These are phyloP conservation scores for Haberlea rhodopensis DNA, from an alignment of 257 asterid species.

Conservation along the genomic window DNA sequence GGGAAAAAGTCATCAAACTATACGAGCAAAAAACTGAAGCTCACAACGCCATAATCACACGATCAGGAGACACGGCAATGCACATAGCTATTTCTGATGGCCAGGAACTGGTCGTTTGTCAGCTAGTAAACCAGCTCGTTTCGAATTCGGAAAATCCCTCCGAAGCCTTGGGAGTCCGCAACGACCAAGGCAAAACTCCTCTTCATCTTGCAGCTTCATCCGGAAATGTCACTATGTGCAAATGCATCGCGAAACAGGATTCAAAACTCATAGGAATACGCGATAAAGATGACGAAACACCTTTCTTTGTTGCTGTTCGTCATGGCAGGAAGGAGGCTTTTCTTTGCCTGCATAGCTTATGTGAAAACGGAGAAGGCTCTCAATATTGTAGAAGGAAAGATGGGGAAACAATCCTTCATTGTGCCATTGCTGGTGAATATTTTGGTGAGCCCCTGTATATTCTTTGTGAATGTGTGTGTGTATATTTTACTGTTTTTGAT, in stretches of 20 bases:
- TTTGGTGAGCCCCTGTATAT: too few species aligned
- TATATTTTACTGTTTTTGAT: neutral
- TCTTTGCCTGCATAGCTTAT: conserved; percentile 4
- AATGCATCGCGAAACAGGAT: neutral
- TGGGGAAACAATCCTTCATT: conserved; percentile 39
- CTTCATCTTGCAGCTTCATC: conserved; percentile 31
- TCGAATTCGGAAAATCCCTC: neutral
- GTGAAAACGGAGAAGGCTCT: neutral
- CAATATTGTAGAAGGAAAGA: conserved; percentile 17
- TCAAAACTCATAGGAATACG: conserved; percentile 22
- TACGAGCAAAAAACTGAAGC: neutral
- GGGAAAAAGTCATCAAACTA: conserved; percentile 22
- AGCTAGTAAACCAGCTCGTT: conserved; percentile 12
- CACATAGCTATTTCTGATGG: conserved; percentile 35
- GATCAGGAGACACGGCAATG: conserved; percentile 29
- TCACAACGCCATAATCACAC: conserved; percentile 19
- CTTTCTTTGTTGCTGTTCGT: conserved; percentile 36
- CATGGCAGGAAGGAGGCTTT: conserved; percentile 37
- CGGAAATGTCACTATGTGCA: conserved; percentile 27
- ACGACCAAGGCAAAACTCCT: conserved; percentile 30
- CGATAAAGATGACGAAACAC: conserved; percentile 32
- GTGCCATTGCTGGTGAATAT: conserved; percentile 33
- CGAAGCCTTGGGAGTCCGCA: conserved; percentile 8
- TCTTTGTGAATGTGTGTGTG: neutral
- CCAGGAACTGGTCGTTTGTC: neutral